Evolutionary conservation across 2,329 filamentous ascomycete species (phyloP).

Genomic region (Fusarium neocosmosporiellum): DNA sequence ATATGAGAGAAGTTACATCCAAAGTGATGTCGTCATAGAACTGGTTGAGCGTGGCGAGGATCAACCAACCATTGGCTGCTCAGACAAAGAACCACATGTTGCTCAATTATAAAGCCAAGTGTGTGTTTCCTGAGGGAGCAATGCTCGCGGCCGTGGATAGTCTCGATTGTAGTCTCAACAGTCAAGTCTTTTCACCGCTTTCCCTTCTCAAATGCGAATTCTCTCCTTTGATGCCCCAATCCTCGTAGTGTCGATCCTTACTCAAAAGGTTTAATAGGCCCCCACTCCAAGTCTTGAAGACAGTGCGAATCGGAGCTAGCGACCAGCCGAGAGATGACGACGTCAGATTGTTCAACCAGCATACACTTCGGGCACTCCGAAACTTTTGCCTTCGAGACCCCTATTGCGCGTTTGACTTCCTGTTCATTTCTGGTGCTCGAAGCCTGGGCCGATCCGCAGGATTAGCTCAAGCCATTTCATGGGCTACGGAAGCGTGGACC

Average conservation of each 20-base stretch:
- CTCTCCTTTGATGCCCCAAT: not conserved
- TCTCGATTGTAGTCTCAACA: not conserved
- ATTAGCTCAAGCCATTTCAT: not conserved
- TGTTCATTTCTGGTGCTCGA: not conserved
- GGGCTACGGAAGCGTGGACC: not conserved
- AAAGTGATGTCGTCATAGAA: conserved; percentile 25
- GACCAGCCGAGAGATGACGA: not conserved
- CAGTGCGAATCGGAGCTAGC: not conserved
- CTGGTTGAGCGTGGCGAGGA: not conserved
- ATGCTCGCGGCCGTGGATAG: not conserved
- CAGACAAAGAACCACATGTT: not conserved
- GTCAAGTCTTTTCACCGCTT: not conserved
- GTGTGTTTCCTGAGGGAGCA: not conserved
- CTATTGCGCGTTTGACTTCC: not conserved
- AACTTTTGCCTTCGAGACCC: not conserved
- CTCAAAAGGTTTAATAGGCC: not conserved
- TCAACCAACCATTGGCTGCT: not conserved
- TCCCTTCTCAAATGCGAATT: not conserved
- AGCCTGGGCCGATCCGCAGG: not conserved
- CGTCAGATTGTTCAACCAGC: not conserved
- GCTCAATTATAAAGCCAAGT: not conserved
- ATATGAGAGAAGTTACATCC: not conserved
- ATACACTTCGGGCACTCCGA: not conserved
- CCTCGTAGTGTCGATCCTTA: not conserved
- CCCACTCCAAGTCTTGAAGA: not conserved